These are phyloP conservation scores for Phaeosphaeriaceae sp. DNA, from an alignment of 2,329 filamentous ascomycete genomes.

Conservation along the genomic window DNA sequence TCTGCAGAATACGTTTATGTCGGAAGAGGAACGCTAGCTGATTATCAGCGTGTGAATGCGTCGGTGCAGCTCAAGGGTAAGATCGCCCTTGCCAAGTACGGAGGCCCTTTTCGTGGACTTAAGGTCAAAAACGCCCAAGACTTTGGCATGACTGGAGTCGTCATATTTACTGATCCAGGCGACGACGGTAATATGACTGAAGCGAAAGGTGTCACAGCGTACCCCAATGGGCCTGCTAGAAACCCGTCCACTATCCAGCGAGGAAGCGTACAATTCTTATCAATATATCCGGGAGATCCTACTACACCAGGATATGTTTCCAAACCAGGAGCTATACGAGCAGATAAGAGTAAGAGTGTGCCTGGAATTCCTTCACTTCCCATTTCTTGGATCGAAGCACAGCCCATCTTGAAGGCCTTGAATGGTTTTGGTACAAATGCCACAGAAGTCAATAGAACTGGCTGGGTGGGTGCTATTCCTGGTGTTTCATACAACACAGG, in stretches of 20 bases:
- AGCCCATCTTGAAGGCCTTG: constrained; percentile 80
- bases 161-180: constrained; percentile 55
- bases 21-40: constrained; percentile 51
- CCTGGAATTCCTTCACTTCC: constrained; percentile 85
- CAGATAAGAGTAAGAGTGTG: constrained; percentile 67
- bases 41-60: constrained; percentile 52
- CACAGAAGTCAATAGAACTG: constrained; percentile 47
- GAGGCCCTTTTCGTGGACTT: constrained; percentile 54
- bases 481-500: constrained; percentile 45
- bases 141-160: constrained; percentile 52
- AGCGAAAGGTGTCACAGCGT: constrained; percentile 53
- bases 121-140: constrained; percentile 58
- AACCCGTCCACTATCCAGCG: constrained; percentile 56
- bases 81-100: constrained; percentile 56
- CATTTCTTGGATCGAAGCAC: constrained; percentile 80
- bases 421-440: constrained; percentile 78
- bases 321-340: constrained; percentile 76
- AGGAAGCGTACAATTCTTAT: constrained; percentile 65
- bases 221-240: constrained; percentile 52
- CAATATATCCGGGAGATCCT: constrained; percentile 56
- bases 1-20: constrained; percentile 58
- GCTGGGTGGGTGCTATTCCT: constrained; percentile 46
- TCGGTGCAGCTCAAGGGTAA: constrained; percentile 55
- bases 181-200: constrained; percentile 57
- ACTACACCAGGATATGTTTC: constrained; percentile 72